Base-by-base conservation (phyloP, 257 asterid genomes). In the Prunella vulgaris region DNA sequence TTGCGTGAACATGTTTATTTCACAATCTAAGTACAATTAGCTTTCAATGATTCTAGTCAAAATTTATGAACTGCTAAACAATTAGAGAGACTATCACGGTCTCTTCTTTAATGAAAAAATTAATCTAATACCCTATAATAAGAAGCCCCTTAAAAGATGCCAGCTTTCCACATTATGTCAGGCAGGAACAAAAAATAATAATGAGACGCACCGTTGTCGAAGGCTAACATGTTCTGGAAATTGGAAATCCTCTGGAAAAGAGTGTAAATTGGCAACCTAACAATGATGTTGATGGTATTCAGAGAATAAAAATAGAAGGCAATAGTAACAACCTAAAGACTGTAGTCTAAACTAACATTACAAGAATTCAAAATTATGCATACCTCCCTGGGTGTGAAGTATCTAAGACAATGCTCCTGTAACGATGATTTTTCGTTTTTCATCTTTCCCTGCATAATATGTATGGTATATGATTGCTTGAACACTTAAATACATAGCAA, bases 381-480 rank as follows among this genome's bases (percentile, higher is more conserved):
- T 77, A 93, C 98, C 96, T 93, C 98, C 68, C 96, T 82, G 12
- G 98, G 98, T 22, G 97, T 90, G 80, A 93, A 93, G 84, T 90
- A 93, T 85, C 98, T 79, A 27, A 93, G 95, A 52, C 70, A 75
- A 79, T 90, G 88, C 74, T 78, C 86, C 51, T 79, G 78, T 79
- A 85, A 66, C 0, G 93, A 79, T 40, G 85, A 69, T 9, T 12
- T 64, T 52, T 80, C 78, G 57, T 61, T 78, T 67, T 80, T 76
- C 28, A 13, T 59, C 64, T 32, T 73, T 74, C 85, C 96, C 96
- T 90, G 87, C 80, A 76, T 63, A 28, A 74, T 32, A 69, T 70
- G 30, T 52, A 14, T 15, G 46, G 60, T 15, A 65, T 18, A 71
- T 51, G n/a, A 53, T 60, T 25, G 37, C 25, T 52, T 48, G 42